phyloP scores from a whole-genome alignment of 139 green algal genomes.

The Tetradesmus lagerheimii region DNA sequence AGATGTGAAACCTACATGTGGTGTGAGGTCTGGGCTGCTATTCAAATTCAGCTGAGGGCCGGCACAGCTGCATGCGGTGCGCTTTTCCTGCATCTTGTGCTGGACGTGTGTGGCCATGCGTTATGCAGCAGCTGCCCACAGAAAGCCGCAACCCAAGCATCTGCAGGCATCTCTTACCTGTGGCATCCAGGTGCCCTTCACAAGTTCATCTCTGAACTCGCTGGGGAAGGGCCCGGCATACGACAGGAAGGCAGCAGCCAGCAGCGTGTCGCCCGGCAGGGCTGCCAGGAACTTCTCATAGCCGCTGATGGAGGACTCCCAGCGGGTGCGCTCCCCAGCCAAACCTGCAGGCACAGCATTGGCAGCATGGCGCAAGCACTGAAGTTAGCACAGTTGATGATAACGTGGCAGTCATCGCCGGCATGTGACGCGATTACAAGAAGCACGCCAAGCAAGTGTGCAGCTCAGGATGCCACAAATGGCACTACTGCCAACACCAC shows the following conservation, averaged over 20 bases:
- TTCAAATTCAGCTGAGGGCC: not conserved
- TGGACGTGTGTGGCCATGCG: not conserved
- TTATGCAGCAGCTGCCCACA: not conserved
- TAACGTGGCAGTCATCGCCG: no score
- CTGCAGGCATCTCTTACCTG: constrained; percentile 56
- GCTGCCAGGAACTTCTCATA: constrained; percentile 70
- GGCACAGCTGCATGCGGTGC: not conserved
- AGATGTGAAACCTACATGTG: no score
- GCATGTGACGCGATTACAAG: no score
- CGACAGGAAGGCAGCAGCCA: constrained; percentile 87
- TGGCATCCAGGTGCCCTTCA: constrained; percentile 83
- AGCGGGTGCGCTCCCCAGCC: constrained; percentile 87
- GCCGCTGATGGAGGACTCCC: constrained; percentile 80
- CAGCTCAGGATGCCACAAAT: no score
- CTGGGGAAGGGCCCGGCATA: constrained; percentile 93
- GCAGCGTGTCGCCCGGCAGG: constrained; percentile 82
- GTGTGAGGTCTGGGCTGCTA: not conserved
- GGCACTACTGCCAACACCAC: no score
- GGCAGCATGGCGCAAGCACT: not conserved
- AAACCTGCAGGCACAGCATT: constrained; percentile 69
- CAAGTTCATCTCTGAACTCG: constrained; percentile 74
- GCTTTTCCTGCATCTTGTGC: no score
- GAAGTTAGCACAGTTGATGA: not conserved
- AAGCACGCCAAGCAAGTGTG: no score
- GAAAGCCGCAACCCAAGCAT: not conserved